phyloP scores from a whole-genome alignment of 345 rosid species.

The Salix dunnii region DNA sequence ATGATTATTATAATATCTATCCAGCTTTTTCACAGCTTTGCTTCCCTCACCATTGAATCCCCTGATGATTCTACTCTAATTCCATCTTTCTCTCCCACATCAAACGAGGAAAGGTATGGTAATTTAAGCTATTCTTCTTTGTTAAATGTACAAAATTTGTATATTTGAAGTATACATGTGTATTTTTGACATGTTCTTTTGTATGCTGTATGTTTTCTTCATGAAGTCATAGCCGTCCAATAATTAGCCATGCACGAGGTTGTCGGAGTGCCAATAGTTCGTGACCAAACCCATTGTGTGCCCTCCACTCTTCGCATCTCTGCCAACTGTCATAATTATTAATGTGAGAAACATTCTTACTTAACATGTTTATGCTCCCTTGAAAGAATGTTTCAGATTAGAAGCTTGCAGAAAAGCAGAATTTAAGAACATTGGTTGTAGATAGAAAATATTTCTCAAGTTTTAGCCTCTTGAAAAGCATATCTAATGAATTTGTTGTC shows the following conservation, averaged over 20 bases:
- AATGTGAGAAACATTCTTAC: conserved; percentile 8
- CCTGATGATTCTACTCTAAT: not conserved
- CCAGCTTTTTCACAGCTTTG: not conserved
- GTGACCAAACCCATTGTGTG: conserved; percentile 51
- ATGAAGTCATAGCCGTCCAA: conserved; percentile 47
- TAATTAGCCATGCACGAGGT: conserved; percentile 39
- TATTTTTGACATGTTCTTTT: not conserved
- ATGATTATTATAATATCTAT: not conserved
- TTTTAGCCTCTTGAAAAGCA: not conserved
- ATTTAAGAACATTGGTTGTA: not conserved
- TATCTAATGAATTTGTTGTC: not conserved
- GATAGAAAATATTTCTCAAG: not conserved
- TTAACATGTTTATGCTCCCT: not conserved
- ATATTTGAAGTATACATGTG: not conserved
- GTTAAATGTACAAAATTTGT: conserved; percentile 18
- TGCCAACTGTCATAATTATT: conserved; percentile 43
- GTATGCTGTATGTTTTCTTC: conserved; percentile 13
- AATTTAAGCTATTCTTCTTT: not conserved
- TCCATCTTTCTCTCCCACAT: not conserved
- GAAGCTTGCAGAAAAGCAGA: not conserved
- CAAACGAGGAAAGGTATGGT: not conserved
- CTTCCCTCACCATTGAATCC: not conserved
- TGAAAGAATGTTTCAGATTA: not conserved
- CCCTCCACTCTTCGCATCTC: conserved; percentile 44
- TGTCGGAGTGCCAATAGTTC: conserved; percentile 54